Evolutionary conservation across 140 eudicot species (phyloP).

Genomic region (Cichorium intybus): DNA sequence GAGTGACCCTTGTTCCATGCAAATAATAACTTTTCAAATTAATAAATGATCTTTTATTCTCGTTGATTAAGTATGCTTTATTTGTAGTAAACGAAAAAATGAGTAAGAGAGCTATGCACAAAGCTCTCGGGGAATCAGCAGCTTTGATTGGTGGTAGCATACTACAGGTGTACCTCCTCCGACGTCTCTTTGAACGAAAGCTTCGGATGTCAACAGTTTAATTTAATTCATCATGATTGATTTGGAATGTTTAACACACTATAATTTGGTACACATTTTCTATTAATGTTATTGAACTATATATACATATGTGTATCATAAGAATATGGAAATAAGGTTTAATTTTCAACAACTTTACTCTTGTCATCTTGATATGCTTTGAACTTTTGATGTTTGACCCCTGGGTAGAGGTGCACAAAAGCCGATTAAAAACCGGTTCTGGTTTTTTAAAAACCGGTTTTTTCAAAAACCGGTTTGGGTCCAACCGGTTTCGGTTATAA

Average conservation of each 20-base stretch:
- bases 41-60: background rate
- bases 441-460: too few species aligned
- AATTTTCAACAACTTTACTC: background rate
- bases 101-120: conserved; percentile 75
- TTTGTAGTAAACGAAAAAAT: conserved; percentile 66
- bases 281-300: background rate
- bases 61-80: background rate
- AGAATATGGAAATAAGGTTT: background rate
- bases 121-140: conserved; percentile 59
- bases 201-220: conserved; percentile 49
- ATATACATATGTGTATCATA: background rate
- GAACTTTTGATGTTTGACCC: background rate
- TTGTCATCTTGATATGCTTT: background rate
- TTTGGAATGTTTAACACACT: background rate
- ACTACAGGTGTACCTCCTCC: conserved; percentile 61
- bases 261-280: background rate
- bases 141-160: conserved; percentile 56
- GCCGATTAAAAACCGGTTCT: too few species aligned
- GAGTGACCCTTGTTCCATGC: background rate
- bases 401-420: too few species aligned
- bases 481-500: too few species aligned
- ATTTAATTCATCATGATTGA: background rate
- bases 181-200: conserved; percentile 59
- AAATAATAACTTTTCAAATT: background rate
- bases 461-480: too few species aligned